Evolutionary conservation across 495 filamentous ascomycete species (phyloP).

Genomic region (Acidomyces sp.): DNA sequence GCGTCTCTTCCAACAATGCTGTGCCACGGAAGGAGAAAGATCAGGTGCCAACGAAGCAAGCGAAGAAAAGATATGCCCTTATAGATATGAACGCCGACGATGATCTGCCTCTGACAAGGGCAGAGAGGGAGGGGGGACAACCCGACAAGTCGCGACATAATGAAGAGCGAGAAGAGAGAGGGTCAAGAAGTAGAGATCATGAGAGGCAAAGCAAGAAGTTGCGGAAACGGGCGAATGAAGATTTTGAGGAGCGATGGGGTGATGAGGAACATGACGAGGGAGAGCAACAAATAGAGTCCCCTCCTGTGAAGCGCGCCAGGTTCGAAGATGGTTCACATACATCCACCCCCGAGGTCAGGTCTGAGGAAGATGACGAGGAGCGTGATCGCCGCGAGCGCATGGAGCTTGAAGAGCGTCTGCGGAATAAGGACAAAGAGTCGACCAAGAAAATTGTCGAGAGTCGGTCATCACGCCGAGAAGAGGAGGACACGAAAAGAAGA

Average conservation of each 20-base stretch:
- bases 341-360: constrained; percentile 23
- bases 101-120: constrained; percentile 26
- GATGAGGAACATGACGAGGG: constrained; percentile 55
- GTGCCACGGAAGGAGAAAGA: constrained; percentile 14
- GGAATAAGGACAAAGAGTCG: constrained; percentile 53
- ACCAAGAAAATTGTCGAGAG: constrained; percentile 58
- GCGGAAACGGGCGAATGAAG: constrained; percentile 35
- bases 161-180: constrained; percentile 23
- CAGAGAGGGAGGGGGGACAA: constrained; percentile 29
- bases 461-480: constrained; percentile 40
- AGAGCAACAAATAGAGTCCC: constrained; percentile 29
- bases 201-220: constrained; percentile 39
- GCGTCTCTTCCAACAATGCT: constrained; percentile 24
- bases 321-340: constrained; percentile 42
- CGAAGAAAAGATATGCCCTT: constrained; percentile 61
- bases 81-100: constrained; percentile 70
- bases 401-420: constrained; percentile 61
- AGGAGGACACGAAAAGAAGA: constrained; percentile 44
- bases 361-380: constrained; percentile 44
- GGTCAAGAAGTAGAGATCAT: constrained; percentile 32
- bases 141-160: constrained; percentile 23
- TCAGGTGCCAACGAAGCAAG: constrained; percentile 14
- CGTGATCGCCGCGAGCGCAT: constrained; percentile 58
- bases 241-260: constrained; percentile 66
- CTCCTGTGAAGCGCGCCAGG: constrained; percentile 42